A percentile compares a stretch with the other conserved stretches of the same genome.
Conservation (phyloP, 208 protist genomes). For the Acanthamoeba polyphaga region DNA sequence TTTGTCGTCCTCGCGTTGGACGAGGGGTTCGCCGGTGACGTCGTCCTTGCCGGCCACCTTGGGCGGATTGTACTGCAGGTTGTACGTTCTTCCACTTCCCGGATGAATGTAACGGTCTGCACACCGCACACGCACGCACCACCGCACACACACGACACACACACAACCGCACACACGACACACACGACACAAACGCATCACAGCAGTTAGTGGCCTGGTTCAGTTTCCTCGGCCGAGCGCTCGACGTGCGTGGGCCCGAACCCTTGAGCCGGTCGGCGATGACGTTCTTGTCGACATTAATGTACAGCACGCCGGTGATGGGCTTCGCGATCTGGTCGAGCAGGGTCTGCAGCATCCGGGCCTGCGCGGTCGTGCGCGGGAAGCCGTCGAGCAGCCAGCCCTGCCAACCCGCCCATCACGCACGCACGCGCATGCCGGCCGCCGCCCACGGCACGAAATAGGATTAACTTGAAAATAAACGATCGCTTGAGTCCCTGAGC, state of each 20-base stretch:
- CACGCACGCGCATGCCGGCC: no score
- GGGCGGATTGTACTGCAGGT: slow-evolving; percentile 94
- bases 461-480: no score
- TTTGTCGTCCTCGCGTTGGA: slow-evolving; percentile 95
- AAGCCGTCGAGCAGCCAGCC: slow-evolving; percentile 97
- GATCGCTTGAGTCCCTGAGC: not conserved
- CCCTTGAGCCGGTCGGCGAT: slow-evolving; percentile 94
- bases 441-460: no score
- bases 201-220: not conserved
- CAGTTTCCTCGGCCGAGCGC: not conserved
- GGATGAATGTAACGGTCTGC: slow-evolving; percentile 92
- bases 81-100: slow-evolving; percentile 94
- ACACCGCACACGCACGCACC: no score
- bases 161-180: no score
- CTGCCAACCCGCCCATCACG: slow-evolving; percentile 70
- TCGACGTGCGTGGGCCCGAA: slow-evolving; percentile 60
- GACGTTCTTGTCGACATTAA: slow-evolving; percentile 94
- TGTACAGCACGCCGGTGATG: slow-evolving; percentile 93
- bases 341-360: slow-evolving; percentile 92
- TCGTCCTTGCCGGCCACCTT: slow-evolving; percentile 93
- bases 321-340: slow-evolving; percentile 87
- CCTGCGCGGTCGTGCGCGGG: slow-evolving; percentile 95
- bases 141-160: no score
- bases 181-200: no score
- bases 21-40: slow-evolving; percentile 95